These are phyloP conservation scores for Candida sp. DNA, from an alignment of 1,139 yeast species.

Conservation along the genomic window DNA sequence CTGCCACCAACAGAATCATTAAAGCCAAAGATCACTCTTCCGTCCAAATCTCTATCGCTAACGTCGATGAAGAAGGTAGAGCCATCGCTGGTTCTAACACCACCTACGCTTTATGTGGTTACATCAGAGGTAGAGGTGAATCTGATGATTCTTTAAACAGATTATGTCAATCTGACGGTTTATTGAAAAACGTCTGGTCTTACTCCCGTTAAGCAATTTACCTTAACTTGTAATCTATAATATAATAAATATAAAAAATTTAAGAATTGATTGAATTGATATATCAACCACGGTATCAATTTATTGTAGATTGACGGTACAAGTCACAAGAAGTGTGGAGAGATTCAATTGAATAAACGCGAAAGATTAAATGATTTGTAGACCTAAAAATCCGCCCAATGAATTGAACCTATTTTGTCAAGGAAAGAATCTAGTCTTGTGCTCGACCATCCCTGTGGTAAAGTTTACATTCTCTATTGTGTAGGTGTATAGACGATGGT, in stretches of 20 bases:
- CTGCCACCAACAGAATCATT: conserved; percentile 99
- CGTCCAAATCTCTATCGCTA: conserved; percentile 69
- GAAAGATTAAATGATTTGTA: too few species aligned
- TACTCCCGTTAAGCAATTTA: conserved; percentile 83
- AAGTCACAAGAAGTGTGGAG: too few species aligned
- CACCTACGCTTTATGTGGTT: conserved; percentile 97
- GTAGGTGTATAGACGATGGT: too few species aligned
- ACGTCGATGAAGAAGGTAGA: conserved; percentile 89
- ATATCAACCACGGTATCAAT: too few species aligned
- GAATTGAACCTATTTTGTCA: too few species aligned
- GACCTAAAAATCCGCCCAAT: too few species aligned
- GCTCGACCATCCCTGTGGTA: too few species aligned
- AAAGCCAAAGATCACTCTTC: conserved; percentile 99
- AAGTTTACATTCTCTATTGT: too few species aligned
- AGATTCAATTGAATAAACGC: too few species aligned
- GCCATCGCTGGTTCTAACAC: conserved; percentile 89
- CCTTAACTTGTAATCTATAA: conserved; percentile 3
- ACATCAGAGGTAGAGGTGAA: conserved; percentile 79
- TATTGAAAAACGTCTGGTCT: conserved; percentile 97
- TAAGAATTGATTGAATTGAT: neutral
- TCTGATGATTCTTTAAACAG: conserved; percentile 99
- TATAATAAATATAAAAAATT: neutral
- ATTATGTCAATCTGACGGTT: conserved; percentile 99
- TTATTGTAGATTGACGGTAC: too few species aligned
- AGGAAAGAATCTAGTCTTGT: too few species aligned